phyloP scores from a whole-genome alignment of 352 stramenopile species.

The Pythium chondricola region DNA sequence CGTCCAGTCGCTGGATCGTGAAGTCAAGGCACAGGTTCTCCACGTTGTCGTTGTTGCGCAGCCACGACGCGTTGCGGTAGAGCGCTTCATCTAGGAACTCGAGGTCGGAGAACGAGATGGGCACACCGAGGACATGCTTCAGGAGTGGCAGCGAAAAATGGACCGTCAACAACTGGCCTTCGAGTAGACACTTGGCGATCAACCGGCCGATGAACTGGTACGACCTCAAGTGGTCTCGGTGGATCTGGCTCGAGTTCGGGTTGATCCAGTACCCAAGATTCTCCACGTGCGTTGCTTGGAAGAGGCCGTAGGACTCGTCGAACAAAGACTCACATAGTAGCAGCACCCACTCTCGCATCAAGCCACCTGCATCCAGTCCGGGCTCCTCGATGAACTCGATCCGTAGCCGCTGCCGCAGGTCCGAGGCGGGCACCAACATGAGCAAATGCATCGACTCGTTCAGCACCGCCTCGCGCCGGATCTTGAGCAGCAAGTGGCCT shows the following conservation, averaged over 20 bases:
- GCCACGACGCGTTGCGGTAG: slow-evolving; percentile 56
- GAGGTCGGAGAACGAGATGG: slow-evolving; percentile 75
- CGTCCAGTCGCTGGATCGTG: slow-evolving; percentile 47
- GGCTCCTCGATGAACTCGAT: slow-evolving; percentile 85
- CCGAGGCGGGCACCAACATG: slow-evolving; percentile 63
- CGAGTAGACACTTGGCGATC: slow-evolving; percentile 70
- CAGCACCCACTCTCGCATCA: slow-evolving; percentile 77
- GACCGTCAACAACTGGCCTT: slow-evolving; percentile 70
- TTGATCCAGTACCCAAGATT: slow-evolving; percentile 84
- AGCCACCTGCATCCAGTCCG: slow-evolving; percentile 60
- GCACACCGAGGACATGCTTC: slow-evolving; percentile 77
- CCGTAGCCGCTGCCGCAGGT: slow-evolving; percentile 64
- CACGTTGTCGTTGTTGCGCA: slow-evolving; percentile 58
- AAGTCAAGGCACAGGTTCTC: slow-evolving; percentile 72
- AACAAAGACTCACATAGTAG: slow-evolving; percentile 76
- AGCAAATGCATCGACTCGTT: slow-evolving; percentile 80
- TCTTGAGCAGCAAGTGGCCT: slow-evolving; percentile 73
- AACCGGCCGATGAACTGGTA: slow-evolving; percentile 75
- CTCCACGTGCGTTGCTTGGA: slow-evolving; percentile 63
- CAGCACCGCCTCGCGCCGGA: slow-evolving; percentile 64
- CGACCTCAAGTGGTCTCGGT: slow-evolving; percentile 62
- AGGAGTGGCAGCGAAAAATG: slow-evolving; percentile 73
- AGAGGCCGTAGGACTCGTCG: slow-evolving; percentile 70
- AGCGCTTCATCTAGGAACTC: slow-evolving; percentile 79
- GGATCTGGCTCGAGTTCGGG: slow-evolving; percentile 56